Percentiles rank a stretch among this genome's conserved stretches.
Conservation (phyloP, 2,329 filamentous ascomycete genomes). For the Didymella arachidicola region DNA sequence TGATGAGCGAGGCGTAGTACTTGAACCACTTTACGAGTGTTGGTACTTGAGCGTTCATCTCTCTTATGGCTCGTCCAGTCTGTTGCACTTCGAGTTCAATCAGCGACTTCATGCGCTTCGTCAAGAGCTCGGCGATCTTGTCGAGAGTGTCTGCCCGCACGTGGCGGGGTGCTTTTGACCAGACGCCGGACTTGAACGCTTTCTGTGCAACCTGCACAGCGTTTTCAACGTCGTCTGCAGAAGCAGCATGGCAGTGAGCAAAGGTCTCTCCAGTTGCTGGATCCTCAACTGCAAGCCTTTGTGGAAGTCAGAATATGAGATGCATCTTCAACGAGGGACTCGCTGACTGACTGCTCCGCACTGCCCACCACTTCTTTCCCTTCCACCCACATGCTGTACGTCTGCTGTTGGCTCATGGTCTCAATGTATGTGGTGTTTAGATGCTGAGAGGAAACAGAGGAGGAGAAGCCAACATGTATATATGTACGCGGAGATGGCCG, state of each 20-base stretch:
- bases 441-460: not conserved
- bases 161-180: constrained; percentile 66
- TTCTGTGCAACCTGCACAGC: constrained; percentile 55
- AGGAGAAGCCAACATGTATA: constrained; percentile 8
- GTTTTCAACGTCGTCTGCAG: constrained; percentile 54
- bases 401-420: constrained; percentile 23
- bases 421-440: not conserved
- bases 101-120: constrained; percentile 61
- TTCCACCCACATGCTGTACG: constrained; percentile 53
- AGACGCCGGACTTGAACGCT: constrained; percentile 61
- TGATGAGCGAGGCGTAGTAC: constrained; percentile 72
- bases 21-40: constrained; percentile 73
- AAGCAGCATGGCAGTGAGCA: constrained; percentile 60
- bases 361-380: constrained; percentile 53
- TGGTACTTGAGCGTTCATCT: constrained; percentile 74
- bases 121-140: constrained; percentile 64
- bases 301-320: constrained; percentile 19
- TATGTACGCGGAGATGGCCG: constrained; percentile 30
- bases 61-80: constrained; percentile 72
- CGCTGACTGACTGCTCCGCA: constrained; percentile 57
- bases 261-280: constrained; percentile 63
- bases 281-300: constrained; percentile 62
- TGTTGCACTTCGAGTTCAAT: constrained; percentile 71
- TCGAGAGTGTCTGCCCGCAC: constrained; percentile 69
- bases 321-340: constrained; percentile 21